Base-by-base conservation (phyloP, 2,329 filamentous ascomycete genomes). In the Lasiodiplodia gonubiensis region DNA sequence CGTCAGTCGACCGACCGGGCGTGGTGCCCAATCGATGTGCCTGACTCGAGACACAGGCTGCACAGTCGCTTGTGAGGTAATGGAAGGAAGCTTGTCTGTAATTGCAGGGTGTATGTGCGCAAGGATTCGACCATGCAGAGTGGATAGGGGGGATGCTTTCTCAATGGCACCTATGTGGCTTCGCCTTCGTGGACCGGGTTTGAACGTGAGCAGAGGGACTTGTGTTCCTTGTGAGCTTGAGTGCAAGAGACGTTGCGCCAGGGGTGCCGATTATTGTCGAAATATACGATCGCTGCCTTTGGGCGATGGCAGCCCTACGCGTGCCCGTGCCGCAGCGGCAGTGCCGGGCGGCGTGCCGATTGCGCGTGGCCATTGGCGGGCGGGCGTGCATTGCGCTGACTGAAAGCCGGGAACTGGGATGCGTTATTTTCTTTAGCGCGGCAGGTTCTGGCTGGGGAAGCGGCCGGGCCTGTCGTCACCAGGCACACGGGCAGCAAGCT, bases 351-450 rank as follows among this genome's bases (percentile, higher is more conserved):
- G 33, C 10, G 59, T 21, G 42, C 59, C 59, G 46, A 33, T 33
- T 2, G 14, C 27, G 27, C 6, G 27, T 8, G 27, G 18, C 23
- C 16, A 59, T 59, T 59, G 55, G 55, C 10, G 23, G 55, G 27
- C 42, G 42, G 5, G 42, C n/a, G 42, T 8, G 39, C 57, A 21
- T 33, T 8, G 30, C 37, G 59, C 59, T 63, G 51, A 63, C 12
- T 61, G 39, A 49, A 48, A 63, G 46, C 46, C 14, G 42, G 30
- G 59, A 63, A 51, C 59, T 63, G 59, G 59, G 59, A 48, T 66
- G 64, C 64, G 64, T 33, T 49, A 66, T 66, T 66, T 35, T 66
- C 30, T 33, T 53, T 66, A 51, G 64, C 64, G 61, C 49, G 33
- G 57, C 57, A 48, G 25, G 57, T 53, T 30, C 48, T 42, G 48